phyloP scores from a whole-genome alignment of 106 monocot species.

The Agapanthus africanus region DNA sequence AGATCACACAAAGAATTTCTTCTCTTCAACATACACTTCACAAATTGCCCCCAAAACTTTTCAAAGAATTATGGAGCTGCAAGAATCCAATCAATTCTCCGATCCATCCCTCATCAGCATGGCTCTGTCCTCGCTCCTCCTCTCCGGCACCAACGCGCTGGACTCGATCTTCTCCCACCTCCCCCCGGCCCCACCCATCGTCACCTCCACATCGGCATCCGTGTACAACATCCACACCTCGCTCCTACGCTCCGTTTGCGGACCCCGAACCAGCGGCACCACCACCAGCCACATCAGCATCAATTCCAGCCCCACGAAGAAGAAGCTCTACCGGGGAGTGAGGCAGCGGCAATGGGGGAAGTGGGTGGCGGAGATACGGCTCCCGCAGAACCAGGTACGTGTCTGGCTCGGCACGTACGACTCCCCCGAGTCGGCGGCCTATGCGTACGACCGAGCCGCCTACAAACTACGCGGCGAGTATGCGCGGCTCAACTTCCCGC shows the following conservation, averaged over 20 bases:
- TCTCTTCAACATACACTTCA: not conserved
- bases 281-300: too few species aligned
- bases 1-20: not conserved
- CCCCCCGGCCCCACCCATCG: not conserved
- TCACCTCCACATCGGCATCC: not conserved
- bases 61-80: not conserved
- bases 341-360: constrained; percentile 87
- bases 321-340: constrained; percentile 67
- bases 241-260: constrained; percentile 3
- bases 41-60: not conserved
- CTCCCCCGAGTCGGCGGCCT: constrained; percentile 73
- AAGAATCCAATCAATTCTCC: not conserved
- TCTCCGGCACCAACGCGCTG: constrained; percentile 13
- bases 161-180: constrained; percentile 11
- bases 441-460: constrained; percentile 83
- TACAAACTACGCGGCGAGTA: constrained; percentile 87
- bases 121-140: constrained; percentile 9
- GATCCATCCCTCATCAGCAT: constrained; percentile 9
- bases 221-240: not conserved
- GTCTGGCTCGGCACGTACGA: constrained; percentile 93
- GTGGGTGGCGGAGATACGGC: constrained; percentile 91
- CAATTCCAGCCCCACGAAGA: constrained; percentile 5
- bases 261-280: not conserved
- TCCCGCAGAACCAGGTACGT: constrained; percentile 71
- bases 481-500: constrained; percentile 81